Evolutionary conservation across 129 eudicot genomes (phyloP), one percentile per base, ranked within the genome.

Genomic region (Arctium lappa): DNA sequence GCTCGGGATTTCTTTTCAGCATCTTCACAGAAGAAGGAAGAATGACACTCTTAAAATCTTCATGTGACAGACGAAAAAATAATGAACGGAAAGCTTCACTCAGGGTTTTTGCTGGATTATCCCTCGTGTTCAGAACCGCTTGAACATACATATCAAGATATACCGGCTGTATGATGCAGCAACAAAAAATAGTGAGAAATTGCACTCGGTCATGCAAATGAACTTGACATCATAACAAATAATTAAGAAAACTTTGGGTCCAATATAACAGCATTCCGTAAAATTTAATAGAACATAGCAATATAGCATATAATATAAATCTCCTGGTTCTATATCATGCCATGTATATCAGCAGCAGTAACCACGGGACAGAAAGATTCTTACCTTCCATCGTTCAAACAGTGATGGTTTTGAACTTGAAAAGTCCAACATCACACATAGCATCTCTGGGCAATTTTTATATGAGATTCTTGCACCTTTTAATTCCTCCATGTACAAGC

Each of bases 1-100:
- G 93, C 90, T 96, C 99, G 1, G 99, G 99, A 75, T 94, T 96
- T 86, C 99, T 91, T 80, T 96, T 96, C 69, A 96, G 89, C 99
- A 96, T 90, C 89, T 93, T 96, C 31, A 96, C 86, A 74, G 95
- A 90, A 72, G 98, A 88, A 29, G 99, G 98, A 65, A 96, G 85
- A 39, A 96, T 85, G 13, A 80, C 63, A 66, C 32, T 89, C 84
- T 86, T 92, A 76, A 93, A 93, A 83, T 96, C 99, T 85, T 96
- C 99, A 84, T 93, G 99, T 6, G 94, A 74, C 44, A 96, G 80
- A 81, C 71, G 84, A 40, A 84, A 75, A 81, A 86, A 93, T 60
- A 96, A 87, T 3, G 98, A 91, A 68, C 83, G 68, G 78, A 96
- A 96, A 37, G 99, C 96, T 86, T 91, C 98, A 78, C 93, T 88